Evolutionary conservation across 805 yeast genomes (phyloP), one percentile per base, ranked within the genome.

Genomic region (Candida insectorum): DNA sequence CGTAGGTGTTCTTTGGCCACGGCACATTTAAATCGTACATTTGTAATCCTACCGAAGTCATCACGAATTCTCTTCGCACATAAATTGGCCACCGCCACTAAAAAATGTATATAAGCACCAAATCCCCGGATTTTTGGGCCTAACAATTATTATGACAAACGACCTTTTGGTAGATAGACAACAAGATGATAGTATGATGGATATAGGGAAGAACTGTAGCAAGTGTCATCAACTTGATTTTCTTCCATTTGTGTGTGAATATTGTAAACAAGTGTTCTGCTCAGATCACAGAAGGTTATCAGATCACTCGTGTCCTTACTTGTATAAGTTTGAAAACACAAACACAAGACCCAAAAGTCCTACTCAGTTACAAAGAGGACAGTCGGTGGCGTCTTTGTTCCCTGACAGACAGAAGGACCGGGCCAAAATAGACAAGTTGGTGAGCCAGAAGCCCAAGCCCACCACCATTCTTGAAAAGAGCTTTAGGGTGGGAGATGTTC

Each of bases 21-120:
- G 77, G 74, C 6, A 85, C 77, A 51, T 84, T 85, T 36, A 85
- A 62, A 56, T 85, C 94, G 24, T 33, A 36, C 38, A 78, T 65
- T 47, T 54, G 30, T 49, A 42, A 16, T 19, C 11, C 23, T 20
- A 8, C n/a, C n/a, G n/a, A n/a, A n/a, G n/a, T n/a, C n/a, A n/a
- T n/a, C n/a, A n/a, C n/a, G n/a, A n/a, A n/a, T n/a, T n/a, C n/a
- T n/a, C n/a, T n/a, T n/a, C n/a, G n/a, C n/a, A n/a, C n/a, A n/a
- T n/a, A n/a, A n/a, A n/a, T 13, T 13, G 15, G 40, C 40, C 40
- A 36, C 40, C 40, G 40, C 40, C 40, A 36, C 39, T 26, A 24
- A 22, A 21, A 22, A 15, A 16, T 8, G 10, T 18, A 20, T 32
- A 26, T 30, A 30, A 30, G 15, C 23, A 23, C 15, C 33, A 4